A percentile compares a stretch with the other conserved stretches of the same genome.
These are phyloP conservation scores for Melanogaster broomeanus DNA, from an alignment of 768 basidiomycete species.

Conservation along the genomic window DNA sequence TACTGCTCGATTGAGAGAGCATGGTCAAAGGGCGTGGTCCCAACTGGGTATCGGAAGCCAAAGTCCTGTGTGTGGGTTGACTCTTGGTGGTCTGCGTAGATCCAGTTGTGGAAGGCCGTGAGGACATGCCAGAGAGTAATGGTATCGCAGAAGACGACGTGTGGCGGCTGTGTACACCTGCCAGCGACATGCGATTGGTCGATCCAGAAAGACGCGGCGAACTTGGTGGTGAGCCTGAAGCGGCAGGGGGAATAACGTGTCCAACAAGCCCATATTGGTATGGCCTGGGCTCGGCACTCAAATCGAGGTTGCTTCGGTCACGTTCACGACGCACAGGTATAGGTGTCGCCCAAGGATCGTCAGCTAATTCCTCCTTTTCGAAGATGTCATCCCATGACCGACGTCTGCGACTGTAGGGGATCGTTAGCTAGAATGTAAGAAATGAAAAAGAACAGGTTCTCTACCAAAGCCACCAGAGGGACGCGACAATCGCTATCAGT, in stretches of 20 bases:
- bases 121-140: constrained; percentile 18
- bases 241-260: constrained; percentile 32
- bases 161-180: constrained; percentile 20
- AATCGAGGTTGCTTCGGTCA: constrained; percentile 30
- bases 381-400: constrained; percentile 53
- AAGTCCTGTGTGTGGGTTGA: constrained; percentile 8
- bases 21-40: constrained; percentile 24
- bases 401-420: constrained; percentile 41
- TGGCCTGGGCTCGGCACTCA: constrained; percentile 47
- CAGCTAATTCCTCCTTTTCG: constrained; percentile 41
- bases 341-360: constrained; percentile 18
- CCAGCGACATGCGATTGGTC: constrained; percentile 18
- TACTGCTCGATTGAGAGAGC: constrained; percentile 14
- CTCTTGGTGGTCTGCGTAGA: constrained; percentile 39
- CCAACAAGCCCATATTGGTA: constrained; percentile 69
- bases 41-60: not conserved
- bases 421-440: constrained; percentile 10
- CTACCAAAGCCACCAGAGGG: constrained; percentile 55
- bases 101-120: constrained; percentile 47
- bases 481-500: constrained; percentile 42
- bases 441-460: constrained; percentile 13
- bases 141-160: constrained; percentile 28
- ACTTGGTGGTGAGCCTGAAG: constrained; percentile 32
- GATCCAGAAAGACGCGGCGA: constrained; percentile 33
- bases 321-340: constrained; percentile 19